Percentiles rank a stretch among this genome's conserved stretches.
phyloP scores from a whole-genome alignment of 2,329 filamentous ascomycete species.

The Xylariales sp. region DNA sequence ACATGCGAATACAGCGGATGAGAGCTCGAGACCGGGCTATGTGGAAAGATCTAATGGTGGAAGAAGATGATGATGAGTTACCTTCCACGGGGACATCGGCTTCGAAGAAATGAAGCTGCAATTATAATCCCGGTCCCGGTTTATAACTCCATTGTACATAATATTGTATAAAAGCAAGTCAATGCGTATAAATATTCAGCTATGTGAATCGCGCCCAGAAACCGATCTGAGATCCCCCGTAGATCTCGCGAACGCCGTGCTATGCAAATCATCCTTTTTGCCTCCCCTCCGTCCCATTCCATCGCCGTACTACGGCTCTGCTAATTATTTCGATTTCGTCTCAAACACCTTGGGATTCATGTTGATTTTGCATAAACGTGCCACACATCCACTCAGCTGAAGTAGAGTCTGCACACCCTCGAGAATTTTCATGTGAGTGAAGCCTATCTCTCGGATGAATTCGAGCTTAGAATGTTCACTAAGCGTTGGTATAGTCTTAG shows the following conservation, averaged over 20 bases:
- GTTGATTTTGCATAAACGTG: slow-evolving; percentile 91
- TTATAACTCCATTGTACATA: slow-evolving; percentile 18
- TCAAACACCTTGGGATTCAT: slow-evolving; percentile 91
- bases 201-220: slow-evolving; percentile 33
- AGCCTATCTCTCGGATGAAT: slow-evolving; percentile 98
- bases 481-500: slow-evolving; percentile 91
- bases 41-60: slow-evolving; percentile 69
- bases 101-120: slow-evolving; percentile 43
- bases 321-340: slow-evolving; percentile 45
- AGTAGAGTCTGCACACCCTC: slow-evolving; percentile 96
- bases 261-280: slow-evolving; percentile 42
- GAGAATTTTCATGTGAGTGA: slow-evolving; percentile 99
- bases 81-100: slow-evolving; percentile 24
- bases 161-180: slow-evolving; percentile 34
- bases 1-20: slow-evolving; percentile 72
- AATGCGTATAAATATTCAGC: slow-evolving; percentile 40
- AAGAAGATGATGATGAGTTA: slow-evolving; percentile 55
- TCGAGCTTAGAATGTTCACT: slow-evolving; percentile 96
- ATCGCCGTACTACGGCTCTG: not conserved
- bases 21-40: slow-evolving; percentile 72
- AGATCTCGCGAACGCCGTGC: slow-evolving; percentile 47
- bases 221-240: slow-evolving; percentile 16
- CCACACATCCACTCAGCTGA: slow-evolving; percentile 92
- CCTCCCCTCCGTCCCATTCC: not conserved
- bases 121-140: slow-evolving; percentile 1